Evolutionary conservation across 1,139 yeast genomes (phyloP), one percentile per base, ranked within the genome.

Genomic region (Torulaspora pretoriensis): DNA sequence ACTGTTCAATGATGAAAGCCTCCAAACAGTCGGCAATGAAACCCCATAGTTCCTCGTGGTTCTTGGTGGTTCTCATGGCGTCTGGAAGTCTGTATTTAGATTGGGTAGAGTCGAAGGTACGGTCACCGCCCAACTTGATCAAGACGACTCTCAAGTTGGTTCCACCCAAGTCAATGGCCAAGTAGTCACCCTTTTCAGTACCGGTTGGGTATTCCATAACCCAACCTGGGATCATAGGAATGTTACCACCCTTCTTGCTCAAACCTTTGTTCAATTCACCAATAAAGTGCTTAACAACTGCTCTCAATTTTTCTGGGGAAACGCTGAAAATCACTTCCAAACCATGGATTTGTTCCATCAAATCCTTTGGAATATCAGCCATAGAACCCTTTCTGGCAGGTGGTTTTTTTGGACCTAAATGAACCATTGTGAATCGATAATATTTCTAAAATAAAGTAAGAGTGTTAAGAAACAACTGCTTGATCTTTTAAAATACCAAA

Each of bases 161-260:
- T 53, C 97, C 97, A 65, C 97, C 97, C 70, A 92, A 78, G 68
- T 92, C 98, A 51, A 92, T 83, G 43, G 97, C 97, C 64, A 92
- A 71, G 68, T 78, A 92, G 55, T 86, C 82, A 54, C 98, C 98
- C 36, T 74, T 75, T 68, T 92, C 98, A 55, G 80, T 70, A 58
- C 97, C 97, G 38, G 94, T 83, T 50, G 98, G 97, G 73, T 73
- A 83, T 60, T 85, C 95, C 77, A 88, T 74, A 44, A 90, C 97
- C 97, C 97, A 90, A 52, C 95, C 87, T 35, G 95, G 95, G 62
- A 84, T 88, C 98, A 90, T 92, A 48, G 97, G 97, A 61, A 87
- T 85, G 67, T 83, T 83, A 47, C 94, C 92, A 39, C 94, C 94
- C 42, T 70, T 60, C 64, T 79, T 78, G 47, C 88, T 75, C 53